Conservation (phyloP, 306 rosid species). For the Casuarina cunninghamiana region DNA sequence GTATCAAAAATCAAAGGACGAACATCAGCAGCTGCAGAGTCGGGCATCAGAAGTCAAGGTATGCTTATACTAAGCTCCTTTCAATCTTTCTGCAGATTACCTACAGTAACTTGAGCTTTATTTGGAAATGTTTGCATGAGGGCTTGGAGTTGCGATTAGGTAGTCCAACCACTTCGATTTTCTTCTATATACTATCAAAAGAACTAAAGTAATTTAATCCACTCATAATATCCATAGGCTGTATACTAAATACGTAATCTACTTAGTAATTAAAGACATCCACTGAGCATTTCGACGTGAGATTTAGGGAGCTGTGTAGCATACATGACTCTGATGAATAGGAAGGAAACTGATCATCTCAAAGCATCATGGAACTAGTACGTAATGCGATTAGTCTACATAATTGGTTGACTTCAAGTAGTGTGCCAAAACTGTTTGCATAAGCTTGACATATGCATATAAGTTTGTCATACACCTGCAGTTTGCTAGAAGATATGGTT, state of each 20-base stretch:
- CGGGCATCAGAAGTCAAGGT: slow-evolving; percentile 73
- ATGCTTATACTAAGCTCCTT: slow-evolving; percentile 18
- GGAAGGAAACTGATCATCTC: no score
- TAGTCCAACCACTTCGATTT: no score
- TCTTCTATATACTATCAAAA: no score
- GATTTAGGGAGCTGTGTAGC: no score
- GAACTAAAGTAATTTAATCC: no score
- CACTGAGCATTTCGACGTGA: no score
- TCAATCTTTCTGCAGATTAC: slow-evolving; percentile 12
- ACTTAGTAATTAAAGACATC: no score
- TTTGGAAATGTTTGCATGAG: neutral
- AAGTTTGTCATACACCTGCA: neutral
- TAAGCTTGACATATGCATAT: neutral
- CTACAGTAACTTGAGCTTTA: neutral
- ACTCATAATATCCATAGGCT: no score
- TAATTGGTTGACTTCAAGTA: neutral
- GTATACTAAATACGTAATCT: no score
- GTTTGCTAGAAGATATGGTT: neutral
- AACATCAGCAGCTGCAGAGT: slow-evolving; percentile 46
- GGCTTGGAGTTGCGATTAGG: neutral
- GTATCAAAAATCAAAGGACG: slow-evolving; percentile 57
- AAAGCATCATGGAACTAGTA: no score
- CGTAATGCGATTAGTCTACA: no score
- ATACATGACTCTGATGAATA: no score
- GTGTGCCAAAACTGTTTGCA: neutral